Evolutionary conservation across 768 basidiomycete species (phyloP).

Genomic region (Tephrocybe sp.): DNA sequence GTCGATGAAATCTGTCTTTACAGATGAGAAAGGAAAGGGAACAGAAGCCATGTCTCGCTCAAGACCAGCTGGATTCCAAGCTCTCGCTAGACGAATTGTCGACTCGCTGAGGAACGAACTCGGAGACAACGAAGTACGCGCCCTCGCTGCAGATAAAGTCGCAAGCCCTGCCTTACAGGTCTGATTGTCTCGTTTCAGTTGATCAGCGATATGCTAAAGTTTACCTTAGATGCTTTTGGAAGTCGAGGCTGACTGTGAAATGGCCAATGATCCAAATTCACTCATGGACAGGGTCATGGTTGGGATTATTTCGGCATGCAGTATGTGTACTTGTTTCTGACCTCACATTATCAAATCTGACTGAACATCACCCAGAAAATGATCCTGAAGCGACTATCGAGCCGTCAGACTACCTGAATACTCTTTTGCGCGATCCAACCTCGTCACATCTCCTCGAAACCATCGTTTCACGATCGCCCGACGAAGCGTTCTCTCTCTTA

Average conservation of each 20-base stretch:
- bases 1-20: constrained; percentile 76
- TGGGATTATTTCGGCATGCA: constrained; percentile 64
- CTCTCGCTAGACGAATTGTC: constrained; percentile 46
- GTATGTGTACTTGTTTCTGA: constrained; percentile 40
- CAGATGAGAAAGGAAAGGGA: constrained; percentile 37
- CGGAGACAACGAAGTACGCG: constrained; percentile 71
- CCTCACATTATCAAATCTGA: neutral
- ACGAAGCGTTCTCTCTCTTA: constrained; percentile 55
- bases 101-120: constrained; percentile 48
- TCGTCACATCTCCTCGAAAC: constrained; percentile 91
- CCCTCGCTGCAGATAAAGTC: constrained; percentile 70
- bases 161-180: constrained; percentile 80
- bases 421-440: constrained; percentile 80
- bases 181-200: constrained; percentile 14
- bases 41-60: constrained; percentile 22
- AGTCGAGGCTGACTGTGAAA: constrained; percentile 68
- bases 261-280: constrained; percentile 58
- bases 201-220: constrained; percentile 8
- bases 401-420: constrained; percentile 75
- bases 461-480: constrained; percentile 61
- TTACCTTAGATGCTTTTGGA: constrained; percentile 69
- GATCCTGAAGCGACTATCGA: constrained; percentile 36
- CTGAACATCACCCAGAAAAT: constrained; percentile 30
- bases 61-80: constrained; percentile 47
- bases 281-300: constrained; percentile 80